Evolutionary conservation across 257 asterid species (phyloP), one percentile per base, ranked within the genome.

Genomic region (Fraxinus cuspidata): DNA sequence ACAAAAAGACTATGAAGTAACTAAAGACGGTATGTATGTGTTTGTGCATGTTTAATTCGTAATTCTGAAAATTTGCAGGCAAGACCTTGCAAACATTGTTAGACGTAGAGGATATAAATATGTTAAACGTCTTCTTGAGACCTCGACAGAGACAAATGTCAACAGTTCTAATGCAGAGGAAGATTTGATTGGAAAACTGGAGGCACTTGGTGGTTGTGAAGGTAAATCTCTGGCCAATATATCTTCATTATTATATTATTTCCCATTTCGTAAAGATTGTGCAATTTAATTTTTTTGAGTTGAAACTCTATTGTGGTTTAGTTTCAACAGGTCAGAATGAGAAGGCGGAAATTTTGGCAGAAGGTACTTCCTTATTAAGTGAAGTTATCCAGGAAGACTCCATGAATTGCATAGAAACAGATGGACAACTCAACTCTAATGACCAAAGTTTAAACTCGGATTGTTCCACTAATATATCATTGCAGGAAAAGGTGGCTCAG

Each of bases 61-160:
- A 19, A n/a, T 32, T 73, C 56, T 60, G 64, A 38, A 70, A n/a
- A 25, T 49, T 27, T 71, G 12, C 77, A 90, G 93, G 89, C 86
- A 90, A 77, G 97, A 94, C 87, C 97, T 94, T 80, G 97, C 98
- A 12, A 87, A 95, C 75, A 78, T 95, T 34, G 98, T 95, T 77
- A 84, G 99, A 85, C 90, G 98, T 79, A 87, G 99, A 87, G 99
- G 99, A 74, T 93, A 95, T 80, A 90, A 90, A 71, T 84, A 86
- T 64, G 84, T 95, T 34, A 81, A 81, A 83, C 83, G 89, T 81
- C 93, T 93, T 79, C 93, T 95, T 42, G 83, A 85, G 76, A 73
- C 74, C 44, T 80, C 96, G 15, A 51, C 86, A 47, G 28, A 47
- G 1, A 66, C 23, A 71, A 77, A 74, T 71, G n/a, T 78, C 60